Evolutionary conservation across 202 grass and related monocot species (phyloP).

Genomic region (Zizania palustris): DNA sequence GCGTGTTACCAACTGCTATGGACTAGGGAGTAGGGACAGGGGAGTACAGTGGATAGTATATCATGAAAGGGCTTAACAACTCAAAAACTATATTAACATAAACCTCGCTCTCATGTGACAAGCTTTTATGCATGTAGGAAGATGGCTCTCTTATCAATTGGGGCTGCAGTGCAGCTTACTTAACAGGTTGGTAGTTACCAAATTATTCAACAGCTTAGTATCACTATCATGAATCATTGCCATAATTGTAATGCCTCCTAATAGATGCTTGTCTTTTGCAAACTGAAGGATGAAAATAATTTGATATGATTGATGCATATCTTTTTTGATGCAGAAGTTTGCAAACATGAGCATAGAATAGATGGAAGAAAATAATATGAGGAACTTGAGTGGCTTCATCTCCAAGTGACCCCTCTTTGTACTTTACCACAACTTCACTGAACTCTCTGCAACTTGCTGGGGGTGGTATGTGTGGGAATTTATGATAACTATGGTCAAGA

Average conservation of each 20-base stretch:
- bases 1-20: slow-evolving; percentile 37
- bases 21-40: neutral
- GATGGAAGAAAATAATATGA: slow-evolving; percentile 28
- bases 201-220: slow-evolving; percentile 26
- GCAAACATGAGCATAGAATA: slow-evolving; percentile 27
- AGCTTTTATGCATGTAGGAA: neutral
- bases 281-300: slow-evolving; percentile 27
- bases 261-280: slow-evolving; percentile 12
- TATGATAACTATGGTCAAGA: slow-evolving; percentile 42
- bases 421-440: slow-evolving; percentile 62
- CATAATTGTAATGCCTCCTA: slow-evolving; percentile 28
- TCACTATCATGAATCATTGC: slow-evolving; percentile 29
- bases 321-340: slow-evolving; percentile 24
- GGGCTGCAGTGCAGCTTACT: slow-evolving; percentile 35
- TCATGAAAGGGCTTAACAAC: slow-evolving; percentile 35
- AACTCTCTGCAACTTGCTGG: slow-evolving; percentile 53
- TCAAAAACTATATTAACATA: slow-evolving; percentile 8
- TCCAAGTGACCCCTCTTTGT: slow-evolving; percentile 72
- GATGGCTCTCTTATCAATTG: slow-evolving; percentile 38
- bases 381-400: slow-evolving; percentile 64
- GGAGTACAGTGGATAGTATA: slow-evolving; percentile 37
- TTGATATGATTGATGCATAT: slow-evolving; percentile 42
- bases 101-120: slow-evolving; percentile 18
- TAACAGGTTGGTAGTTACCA: slow-evolving; percentile 21
- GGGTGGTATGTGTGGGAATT: slow-evolving; percentile 28